A percentile compares a stretch with the other conserved stretches of the same genome.
Conservation (phyloP, 768 basidiomycete species). For the Sporobolomyces phaffii region DNA sequence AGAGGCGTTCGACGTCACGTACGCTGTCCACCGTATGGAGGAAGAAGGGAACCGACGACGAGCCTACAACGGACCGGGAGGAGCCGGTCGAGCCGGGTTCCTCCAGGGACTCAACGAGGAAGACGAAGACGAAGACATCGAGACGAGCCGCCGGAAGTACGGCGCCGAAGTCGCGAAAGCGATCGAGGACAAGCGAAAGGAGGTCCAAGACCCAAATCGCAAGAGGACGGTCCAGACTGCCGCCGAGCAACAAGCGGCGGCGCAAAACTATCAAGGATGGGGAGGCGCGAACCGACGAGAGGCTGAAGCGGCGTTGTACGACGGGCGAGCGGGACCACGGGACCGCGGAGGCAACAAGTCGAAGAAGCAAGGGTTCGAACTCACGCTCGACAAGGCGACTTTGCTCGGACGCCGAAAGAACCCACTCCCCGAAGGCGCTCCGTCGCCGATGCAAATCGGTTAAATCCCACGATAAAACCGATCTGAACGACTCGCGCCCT, state of each 20-base stretch:
- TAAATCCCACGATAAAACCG: too few relatives aligned
- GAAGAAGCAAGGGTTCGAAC: conserved; percentile 58
- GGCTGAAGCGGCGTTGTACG: conserved; percentile 53
- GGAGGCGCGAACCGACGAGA: conserved; percentile 50
- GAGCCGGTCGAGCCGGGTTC: conserved; percentile 75
- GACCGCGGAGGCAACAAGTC: conserved; percentile 52
- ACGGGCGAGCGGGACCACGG: conserved; percentile 66
- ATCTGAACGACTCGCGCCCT: background rate
- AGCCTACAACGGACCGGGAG: conserved; percentile 71
- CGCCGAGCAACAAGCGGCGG: conserved; percentile 36
- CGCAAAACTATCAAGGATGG: conserved; percentile 48
- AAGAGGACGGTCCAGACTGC: conserved; percentile 33
- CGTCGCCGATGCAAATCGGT: conserved; percentile 25
- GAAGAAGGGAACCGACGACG: conserved; percentile 87
- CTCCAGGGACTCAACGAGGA: conserved; percentile 85
- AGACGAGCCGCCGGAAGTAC: conserved; percentile 52
- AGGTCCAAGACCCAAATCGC: conserved; percentile 45
- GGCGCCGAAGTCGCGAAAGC: conserved; percentile 48
- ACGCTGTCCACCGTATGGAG: conserved; percentile 98
- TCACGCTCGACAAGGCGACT: conserved; percentile 80
- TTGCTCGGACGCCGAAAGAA: conserved; percentile 58
- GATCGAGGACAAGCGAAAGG: conserved; percentile 48
- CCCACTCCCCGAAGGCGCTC: background rate
- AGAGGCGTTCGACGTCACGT: conserved; percentile 97
- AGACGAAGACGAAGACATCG: conserved; percentile 59